phyloP scores from a whole-genome alignment of 352 stramenopile genomes.

The Pythium dissotocum region DNA sequence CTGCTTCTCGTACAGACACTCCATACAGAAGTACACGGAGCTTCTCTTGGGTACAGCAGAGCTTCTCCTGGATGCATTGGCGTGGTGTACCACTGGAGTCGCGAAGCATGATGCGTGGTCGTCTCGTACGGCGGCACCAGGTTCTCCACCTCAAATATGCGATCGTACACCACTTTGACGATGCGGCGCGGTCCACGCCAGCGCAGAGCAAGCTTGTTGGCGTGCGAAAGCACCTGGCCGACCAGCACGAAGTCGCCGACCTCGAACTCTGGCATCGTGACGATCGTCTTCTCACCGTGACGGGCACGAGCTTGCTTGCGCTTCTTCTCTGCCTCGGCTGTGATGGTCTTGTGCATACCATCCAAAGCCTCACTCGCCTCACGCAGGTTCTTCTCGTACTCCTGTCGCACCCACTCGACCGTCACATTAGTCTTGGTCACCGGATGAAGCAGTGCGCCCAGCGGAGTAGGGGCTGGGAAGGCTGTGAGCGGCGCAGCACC shows the following conservation, averaged over 20 bases:
- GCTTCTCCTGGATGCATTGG: neutral
- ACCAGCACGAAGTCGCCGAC: conserved; percentile 12
- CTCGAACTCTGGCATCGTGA: neutral
- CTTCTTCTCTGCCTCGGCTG: conserved; percentile 2
- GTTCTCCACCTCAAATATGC: conserved; percentile 23
- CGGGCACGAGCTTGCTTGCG: neutral
- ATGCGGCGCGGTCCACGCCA: conserved; percentile 6
- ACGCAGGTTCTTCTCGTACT: neutral
- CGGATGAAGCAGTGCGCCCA: conserved; percentile 6
- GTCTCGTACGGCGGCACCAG: conserved; percentile 6
- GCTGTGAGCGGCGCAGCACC: conserved; percentile 29
- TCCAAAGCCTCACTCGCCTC: conserved; percentile 2
- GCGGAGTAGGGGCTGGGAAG: conserved; percentile 23
- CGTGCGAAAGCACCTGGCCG: neutral
- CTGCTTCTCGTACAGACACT: neutral
- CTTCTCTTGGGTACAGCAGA: neutral
- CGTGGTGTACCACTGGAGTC: conserved; percentile 21
- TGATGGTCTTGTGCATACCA: conserved; percentile 10
- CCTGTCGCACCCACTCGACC: conserved; percentile 2
- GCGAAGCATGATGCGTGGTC: conserved; percentile 16
- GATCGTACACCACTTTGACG: neutral
- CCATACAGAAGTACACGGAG: neutral
- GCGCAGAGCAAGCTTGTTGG: conserved; percentile 9
- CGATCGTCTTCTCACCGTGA: neutral
- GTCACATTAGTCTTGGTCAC: conserved; percentile 7